Percentiles rank a stretch among this genome's conserved stretches.
Evolutionary conservation across 257 asterid species (phyloP).

Genomic region (Gentiana straminea): DNA sequence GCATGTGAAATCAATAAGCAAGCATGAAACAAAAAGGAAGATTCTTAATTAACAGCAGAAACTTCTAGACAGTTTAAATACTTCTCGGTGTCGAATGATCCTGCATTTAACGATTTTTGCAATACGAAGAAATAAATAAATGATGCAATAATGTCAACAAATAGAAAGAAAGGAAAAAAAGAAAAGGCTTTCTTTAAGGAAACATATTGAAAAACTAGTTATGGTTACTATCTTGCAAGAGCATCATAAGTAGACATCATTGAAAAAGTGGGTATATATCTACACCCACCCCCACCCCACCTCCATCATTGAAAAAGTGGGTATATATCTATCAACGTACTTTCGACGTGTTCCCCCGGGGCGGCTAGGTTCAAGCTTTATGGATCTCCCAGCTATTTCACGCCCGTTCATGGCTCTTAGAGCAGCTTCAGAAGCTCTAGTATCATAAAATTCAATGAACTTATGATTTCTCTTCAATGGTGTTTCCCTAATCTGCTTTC

Average conservation of each 20-base stretch:
- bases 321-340: conserved; percentile 16
- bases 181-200: neutral
- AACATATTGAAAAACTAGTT: neutral
- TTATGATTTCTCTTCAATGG: conserved; percentile 69
- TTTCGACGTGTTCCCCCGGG: conserved; percentile 91
- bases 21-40: neutral
- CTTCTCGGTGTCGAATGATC: neutral
- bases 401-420: conserved; percentile 64
- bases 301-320: too few relatives aligned
- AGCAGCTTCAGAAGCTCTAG: conserved; percentile 81
- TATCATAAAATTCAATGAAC: conserved; percentile 71
- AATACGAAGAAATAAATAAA: too few relatives aligned
- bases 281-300: neutral
- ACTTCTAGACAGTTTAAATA: neutral
- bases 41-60: neutral
- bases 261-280: neutral
- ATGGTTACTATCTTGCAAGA: neutral
- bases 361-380: conserved; percentile 84
- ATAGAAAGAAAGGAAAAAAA: neutral
- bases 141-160: too few relatives aligned
- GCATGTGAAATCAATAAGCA: neutral
- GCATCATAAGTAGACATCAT: neutral
- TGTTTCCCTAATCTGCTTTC: conserved; percentile 68
- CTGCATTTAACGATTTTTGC: neutral
- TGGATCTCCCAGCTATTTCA: conserved; percentile 82